phyloP scores from a whole-genome alignment of 768 basidiomycete species.

The Omphalotus guepiniiformis region DNA sequence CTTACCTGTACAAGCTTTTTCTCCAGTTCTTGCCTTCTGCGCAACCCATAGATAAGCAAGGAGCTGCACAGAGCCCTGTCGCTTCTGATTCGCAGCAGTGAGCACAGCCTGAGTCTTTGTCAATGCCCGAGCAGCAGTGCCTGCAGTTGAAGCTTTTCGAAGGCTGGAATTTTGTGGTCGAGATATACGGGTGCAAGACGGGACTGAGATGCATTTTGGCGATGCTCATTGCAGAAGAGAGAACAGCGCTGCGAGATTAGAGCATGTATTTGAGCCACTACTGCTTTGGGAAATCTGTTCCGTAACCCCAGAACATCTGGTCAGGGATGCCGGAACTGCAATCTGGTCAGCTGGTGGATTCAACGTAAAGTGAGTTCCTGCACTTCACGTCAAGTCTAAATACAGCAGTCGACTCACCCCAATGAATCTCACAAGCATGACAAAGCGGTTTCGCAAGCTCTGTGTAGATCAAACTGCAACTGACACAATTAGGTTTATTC shows the following conservation, averaged over 20 bases:
- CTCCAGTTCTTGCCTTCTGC: neutral
- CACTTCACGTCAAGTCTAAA: neutral
- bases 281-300: neutral
- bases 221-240: neutral
- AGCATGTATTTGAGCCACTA: neutral
- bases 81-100: neutral
- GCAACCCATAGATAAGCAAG: neutral
- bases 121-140: neutral
- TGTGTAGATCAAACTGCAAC: neutral
- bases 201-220: neutral
- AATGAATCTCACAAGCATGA: neutral
- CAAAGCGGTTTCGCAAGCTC: neutral
- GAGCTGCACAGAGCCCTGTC: neutral
- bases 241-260: neutral
- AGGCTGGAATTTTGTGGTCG: neutral
- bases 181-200: neutral
- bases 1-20: neutral
- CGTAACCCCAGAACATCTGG: neutral
- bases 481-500: neutral
- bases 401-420: neutral
- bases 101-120: neutral
- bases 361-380: neutral
- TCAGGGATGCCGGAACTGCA: neutral
- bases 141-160: neutral
- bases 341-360: neutral